These are phyloP conservation scores for Fusarium sp. DNA, from an alignment of 2,329 filamentous ascomycete species.

Conservation along the genomic window DNA sequence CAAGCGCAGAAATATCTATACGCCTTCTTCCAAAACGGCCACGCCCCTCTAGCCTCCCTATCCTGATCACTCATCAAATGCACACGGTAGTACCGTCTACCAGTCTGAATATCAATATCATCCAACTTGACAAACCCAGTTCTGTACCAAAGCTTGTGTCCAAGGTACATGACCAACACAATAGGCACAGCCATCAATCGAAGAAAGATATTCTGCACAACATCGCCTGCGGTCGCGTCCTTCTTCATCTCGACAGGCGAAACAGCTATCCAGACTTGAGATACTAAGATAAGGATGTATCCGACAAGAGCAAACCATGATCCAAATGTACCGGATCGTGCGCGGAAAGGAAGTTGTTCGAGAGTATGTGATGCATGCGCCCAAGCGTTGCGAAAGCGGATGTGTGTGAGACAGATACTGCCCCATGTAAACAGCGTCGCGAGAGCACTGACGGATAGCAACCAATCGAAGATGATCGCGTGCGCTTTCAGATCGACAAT, in stretches of 20 bases:
- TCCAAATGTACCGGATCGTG: constrained; percentile 80
- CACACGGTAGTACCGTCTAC: constrained; percentile 84
- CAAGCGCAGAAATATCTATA: constrained; percentile 78
- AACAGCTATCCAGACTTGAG: constrained; percentile 86
- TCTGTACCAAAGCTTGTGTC: constrained; percentile 79
- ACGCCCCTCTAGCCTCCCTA: constrained; percentile 74
- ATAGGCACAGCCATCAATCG: constrained; percentile 77
- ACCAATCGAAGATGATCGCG: constrained; percentile 78
- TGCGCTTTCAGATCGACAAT: constrained; percentile 73
- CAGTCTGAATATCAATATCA: constrained; percentile 89
- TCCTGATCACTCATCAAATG: constrained; percentile 83
- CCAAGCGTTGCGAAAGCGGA: constrained; percentile 88
- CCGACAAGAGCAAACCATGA: constrained; percentile 83
- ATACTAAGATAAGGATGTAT: constrained; percentile 75
- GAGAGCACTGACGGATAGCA: constrained; percentile 78
- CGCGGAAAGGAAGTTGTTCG: constrained; percentile 81
- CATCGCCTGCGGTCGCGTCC: constrained; percentile 53
- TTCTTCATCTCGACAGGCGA: constrained; percentile 72
- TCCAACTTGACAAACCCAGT: constrained; percentile 62
- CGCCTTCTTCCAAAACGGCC: constrained; percentile 80
- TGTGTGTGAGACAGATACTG: constrained; percentile 89
- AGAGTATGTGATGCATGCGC: constrained; percentile 72
- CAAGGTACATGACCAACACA: constrained; percentile 75
- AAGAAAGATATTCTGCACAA: constrained; percentile 77
- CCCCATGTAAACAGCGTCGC: constrained; percentile 83